Evolutionary conservation across 257 asterid species (phyloP), one percentile per base, ranked within the genome.

Genomic region (Cordia subcordata): DNA sequence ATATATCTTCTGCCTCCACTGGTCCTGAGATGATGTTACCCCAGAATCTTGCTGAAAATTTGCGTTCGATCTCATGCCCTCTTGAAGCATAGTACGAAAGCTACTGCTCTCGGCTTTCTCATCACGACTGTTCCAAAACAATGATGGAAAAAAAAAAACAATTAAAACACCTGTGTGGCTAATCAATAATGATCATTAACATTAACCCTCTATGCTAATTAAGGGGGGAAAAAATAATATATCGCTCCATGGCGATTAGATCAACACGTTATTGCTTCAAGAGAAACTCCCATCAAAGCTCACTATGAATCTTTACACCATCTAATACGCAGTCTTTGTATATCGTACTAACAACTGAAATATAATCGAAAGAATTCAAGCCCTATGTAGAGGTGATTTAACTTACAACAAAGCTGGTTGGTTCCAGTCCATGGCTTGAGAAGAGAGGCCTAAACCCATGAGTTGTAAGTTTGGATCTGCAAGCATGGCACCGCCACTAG

Each of bases 371-470:
- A n/a, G n/a, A n/a, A n/a, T n/a, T n/a, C n/a, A n/a, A n/a, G n/a
- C n/a, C n/a, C n/a, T n/a, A n/a, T n/a, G n/a, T n/a, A n/a, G n/a
- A n/a, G n/a, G n/a, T n/a, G n/a, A 47, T 37, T 9, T 4, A 33
- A 59, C 83, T 85, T 74, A 86, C 95, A 83, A 67, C 14, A 86
- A 60, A 42, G n/a, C n/a, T n/a, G 88, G 44, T 56, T 67, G 88
- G 61, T 83, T 79, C 96, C 96, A 88, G 55, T 87, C 89, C 73
- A 87, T 55, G 77, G 74, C 65, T 45, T 74, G 94, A 39, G 94
- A 79, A 20, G 90, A 76, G 42, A 85, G 80, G 63, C 90, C 92
- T 69, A 88, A 76, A 0, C 84, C 96, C 92, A 83, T 81, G 55
- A 88, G 67, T 22, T 85, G 96, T 70, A 85, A 72, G 58, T 69